Base-by-base conservation (phyloP, 2,329 filamentous ascomycete species). In the Xylaria sp. region DNA sequence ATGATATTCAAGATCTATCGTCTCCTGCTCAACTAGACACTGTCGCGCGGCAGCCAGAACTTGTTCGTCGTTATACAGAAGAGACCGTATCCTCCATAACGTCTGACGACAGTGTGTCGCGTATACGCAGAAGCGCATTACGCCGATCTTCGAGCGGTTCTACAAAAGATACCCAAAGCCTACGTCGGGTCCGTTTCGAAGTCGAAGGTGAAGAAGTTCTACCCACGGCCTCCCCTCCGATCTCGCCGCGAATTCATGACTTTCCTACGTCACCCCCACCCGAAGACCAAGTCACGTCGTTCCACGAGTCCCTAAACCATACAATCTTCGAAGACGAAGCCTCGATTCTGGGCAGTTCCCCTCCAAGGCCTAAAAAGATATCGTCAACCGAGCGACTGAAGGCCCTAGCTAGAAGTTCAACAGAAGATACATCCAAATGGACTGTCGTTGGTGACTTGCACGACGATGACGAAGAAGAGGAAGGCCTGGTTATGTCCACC, bases 101-200 rank as follows among this genome's bases (percentile, higher is more conserved):
- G 17, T 89, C 87, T 14, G 84, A 88, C 72, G 81, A 82, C 73
- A 88, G 86, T 77, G 82, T 86, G 56, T 79, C 80, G 24, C 83
- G 82, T 71, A 77, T 78, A 47, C 83, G 84, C 55, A 82, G 87
- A 59, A 83, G 89, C 73, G 88, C 87, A 54, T 77, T 90, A 65
- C 85, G 88, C 65, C 83, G 87, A 57, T 84, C 85, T 0, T 87
- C 85, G 6, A 87, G 83, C 72, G 82, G 80, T 36, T 83, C 85
- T 30, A 84, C 82, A 58, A 82, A 84, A 50, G 68, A 68, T 61
- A 80, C 79, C 5, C 81, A 82, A 51, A 89, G 87, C 73, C 87
- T 86, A n/a, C 84, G 88, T 34, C 83, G 87, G 67, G 89, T 90
- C 65, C 87, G 89, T 56, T 90, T 90, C 70, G 85, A 89, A 45